phyloP scores from a whole-genome alignment of 164 flowering plant genomes.

The Cinnamomum micranthum region DNA sequence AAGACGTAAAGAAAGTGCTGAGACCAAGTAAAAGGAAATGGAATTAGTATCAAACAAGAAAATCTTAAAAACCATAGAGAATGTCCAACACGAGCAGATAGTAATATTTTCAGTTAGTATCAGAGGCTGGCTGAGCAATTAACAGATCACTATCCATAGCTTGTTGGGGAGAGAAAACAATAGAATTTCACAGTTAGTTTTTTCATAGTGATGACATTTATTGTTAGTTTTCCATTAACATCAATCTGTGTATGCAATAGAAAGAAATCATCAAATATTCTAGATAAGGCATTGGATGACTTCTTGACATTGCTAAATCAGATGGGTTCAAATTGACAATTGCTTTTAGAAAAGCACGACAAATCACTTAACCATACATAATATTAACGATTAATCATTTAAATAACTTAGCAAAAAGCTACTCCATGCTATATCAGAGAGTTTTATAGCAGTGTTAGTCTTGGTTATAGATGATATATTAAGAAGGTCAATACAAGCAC shows the following conservation, averaged over 20 bases:
- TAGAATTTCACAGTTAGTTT: neutral
- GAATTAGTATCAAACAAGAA: neutral
- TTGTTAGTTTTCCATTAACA: neutral
- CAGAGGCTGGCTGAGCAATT: neutral
- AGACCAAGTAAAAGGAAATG: neutral
- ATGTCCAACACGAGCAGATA: neutral
- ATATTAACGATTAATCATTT: no score
- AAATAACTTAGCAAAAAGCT: neutral
- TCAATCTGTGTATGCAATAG: no score
- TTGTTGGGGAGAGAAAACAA: neutral
- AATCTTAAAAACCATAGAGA: neutral
- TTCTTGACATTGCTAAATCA: neutral
- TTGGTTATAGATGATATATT: no score
- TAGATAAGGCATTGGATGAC: neutral
- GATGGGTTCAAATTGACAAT: neutral
- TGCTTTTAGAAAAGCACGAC: neutral
- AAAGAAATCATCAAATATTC: neutral
- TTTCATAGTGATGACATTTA: no score
- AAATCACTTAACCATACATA: neutral
- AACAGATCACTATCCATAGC: neutral
- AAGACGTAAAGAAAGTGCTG: neutral
- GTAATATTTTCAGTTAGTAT: neutral
- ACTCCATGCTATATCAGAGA: neutral
- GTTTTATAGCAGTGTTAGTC: neutral
- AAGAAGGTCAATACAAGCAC: neutral